These are phyloP conservation scores for Mycena indigotica DNA, from an alignment of 768 basidiomycete species.

Conservation along the genomic window DNA sequence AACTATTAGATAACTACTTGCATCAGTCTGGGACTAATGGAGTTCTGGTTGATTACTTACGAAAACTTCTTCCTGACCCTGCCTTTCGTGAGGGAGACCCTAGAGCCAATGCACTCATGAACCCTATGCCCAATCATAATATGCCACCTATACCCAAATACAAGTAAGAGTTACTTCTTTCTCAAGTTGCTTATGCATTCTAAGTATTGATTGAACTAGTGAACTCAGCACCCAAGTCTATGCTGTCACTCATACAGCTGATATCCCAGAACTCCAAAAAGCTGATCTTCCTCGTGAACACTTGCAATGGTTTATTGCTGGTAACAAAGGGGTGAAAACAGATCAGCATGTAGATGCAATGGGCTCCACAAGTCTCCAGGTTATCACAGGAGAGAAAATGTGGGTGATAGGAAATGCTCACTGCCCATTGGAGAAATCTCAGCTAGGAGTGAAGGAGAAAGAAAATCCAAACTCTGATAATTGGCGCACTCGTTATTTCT, in stretches of 20 bases:
- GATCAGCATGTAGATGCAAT: not conserved
- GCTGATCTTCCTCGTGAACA: not conserved
- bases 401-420: no score
- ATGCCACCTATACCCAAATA: not conserved
- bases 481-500: no score
- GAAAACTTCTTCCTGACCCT: not conserved
- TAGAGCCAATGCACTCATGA: not conserved
- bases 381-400: no score
- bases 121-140: not conserved
- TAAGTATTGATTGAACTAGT: not conserved
- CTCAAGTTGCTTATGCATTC: not conserved
- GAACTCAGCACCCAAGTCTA: not conserved
- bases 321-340: not conserved
- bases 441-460: no score
- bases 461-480: no score
- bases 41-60: not conserved
- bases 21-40: not conserved
- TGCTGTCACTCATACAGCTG: not conserved
- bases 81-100: not conserved
- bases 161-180: not conserved
- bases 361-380: not conserved
- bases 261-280: not conserved
- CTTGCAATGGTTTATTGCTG: not conserved
- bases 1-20: not conserved
- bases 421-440: no score